Conservation (phyloP, 2,329 filamentous ascomycete species). For the Knufia petricola region DNA sequence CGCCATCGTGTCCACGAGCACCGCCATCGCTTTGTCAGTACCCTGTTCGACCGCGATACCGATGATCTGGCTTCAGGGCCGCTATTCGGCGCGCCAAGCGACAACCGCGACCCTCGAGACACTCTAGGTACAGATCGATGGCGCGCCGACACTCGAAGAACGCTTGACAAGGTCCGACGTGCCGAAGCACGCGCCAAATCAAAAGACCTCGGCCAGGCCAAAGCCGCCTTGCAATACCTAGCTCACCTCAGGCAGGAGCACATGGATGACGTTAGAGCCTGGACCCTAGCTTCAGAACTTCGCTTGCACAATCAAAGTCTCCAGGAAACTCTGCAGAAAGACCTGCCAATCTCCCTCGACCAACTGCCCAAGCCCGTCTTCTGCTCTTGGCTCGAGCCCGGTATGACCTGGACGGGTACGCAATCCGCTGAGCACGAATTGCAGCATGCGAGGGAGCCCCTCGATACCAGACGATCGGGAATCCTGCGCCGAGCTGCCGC, state of each 20-base stretch:
- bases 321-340: neutral
- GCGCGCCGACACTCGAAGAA: neutral
- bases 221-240: constrained; percentile 5
- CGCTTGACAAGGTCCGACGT: neutral
- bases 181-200: neutral
- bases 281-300: constrained; percentile 3
- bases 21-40: neutral
- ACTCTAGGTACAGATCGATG: neutral
- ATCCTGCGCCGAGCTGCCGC: too few relatives aligned
- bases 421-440: constrained; percentile 43
- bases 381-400: constrained; percentile 54
- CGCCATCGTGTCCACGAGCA: constrained; percentile 2
- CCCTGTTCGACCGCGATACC: neutral
- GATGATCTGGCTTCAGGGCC: neutral
- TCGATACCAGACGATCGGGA: neutral
- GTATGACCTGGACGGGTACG: constrained; percentile 51
- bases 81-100: neutral
- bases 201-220: constrained; percentile 6
- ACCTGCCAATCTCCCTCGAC: constrained; percentile 20
- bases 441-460: constrained; percentile 17
- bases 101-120: too few relatives aligned
- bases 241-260: neutral
- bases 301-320: constrained; percentile 8
- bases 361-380: constrained; percentile 33
- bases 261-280: neutral